A percentile compares a stretch with the other conserved stretches of the same genome.
Conservation (phyloP, 2,329 filamentous ascomycete species). For the Pseudogymnoascus sp. region DNA sequence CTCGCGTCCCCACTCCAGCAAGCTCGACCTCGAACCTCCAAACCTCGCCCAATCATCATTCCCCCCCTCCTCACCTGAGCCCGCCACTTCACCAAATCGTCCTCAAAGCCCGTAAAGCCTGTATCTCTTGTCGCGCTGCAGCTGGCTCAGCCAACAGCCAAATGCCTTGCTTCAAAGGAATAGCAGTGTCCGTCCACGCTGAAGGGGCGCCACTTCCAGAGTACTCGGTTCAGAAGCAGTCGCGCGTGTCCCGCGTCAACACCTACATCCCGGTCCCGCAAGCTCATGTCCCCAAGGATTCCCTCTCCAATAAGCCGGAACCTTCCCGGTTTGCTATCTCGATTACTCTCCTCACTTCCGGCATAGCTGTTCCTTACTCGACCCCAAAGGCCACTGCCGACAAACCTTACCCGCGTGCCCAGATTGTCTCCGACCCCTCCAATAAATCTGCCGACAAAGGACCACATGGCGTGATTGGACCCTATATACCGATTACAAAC, state of each 20-base stretch:
- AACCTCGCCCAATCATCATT: slow-evolving; percentile 4
- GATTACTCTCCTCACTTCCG: slow-evolving; percentile 86
- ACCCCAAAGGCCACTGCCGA: slow-evolving; percentile 70
- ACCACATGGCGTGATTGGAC: slow-evolving; percentile 57
- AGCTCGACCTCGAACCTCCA: not conserved
- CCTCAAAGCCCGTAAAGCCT: not conserved
- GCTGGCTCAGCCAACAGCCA: slow-evolving; percentile 9
- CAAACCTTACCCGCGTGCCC: slow-evolving; percentile 73
- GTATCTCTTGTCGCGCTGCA: not conserved
- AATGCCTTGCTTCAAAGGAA: slow-evolving; percentile 98
- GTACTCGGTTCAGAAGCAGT: slow-evolving; percentile 91
- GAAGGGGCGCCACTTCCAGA: slow-evolving; percentile 76
- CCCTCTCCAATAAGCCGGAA: slow-evolving; percentile 67
- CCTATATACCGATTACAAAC: slow-evolving; percentile 87
- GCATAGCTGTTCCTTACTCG: slow-evolving; percentile 85
- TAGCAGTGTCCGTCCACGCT: slow-evolving; percentile 93
- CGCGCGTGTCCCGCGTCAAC: slow-evolving; percentile 83
- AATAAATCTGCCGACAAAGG: slow-evolving; percentile 45
- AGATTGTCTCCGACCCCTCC: slow-evolving; percentile 68
- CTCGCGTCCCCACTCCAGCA: not conserved
- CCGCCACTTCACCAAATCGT: not conserved
- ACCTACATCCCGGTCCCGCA: slow-evolving; percentile 95
- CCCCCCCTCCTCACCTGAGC: not conserved
- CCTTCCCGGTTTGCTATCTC: slow-evolving; percentile 96
- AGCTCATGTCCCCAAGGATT: slow-evolving; percentile 62